Base-by-base conservation (phyloP, 2,329 filamentous ascomycete species). In the Ceratocystis papillata region DNA sequence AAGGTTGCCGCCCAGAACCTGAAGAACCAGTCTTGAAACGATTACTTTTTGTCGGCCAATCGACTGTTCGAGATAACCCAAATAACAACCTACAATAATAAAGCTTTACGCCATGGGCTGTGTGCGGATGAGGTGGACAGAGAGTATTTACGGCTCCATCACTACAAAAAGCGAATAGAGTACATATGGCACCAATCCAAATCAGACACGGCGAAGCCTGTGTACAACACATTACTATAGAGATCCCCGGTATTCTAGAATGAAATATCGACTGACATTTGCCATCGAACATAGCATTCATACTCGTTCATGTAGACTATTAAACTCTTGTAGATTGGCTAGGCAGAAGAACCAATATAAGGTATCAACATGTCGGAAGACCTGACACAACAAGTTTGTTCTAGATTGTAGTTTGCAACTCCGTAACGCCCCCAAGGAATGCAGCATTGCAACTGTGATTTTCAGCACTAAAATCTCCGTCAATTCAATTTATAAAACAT, bases 1-100 rank as follows among this genome's bases (percentile, higher is more conserved):
- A 86, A 85, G 78, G 79, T 81, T 74, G 82, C 83, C 45, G 79
- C 82, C 57, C 79, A 78, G 72, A 81, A 84, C 66, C 77, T 85
- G 71, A 82, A 80, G 77, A 81, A 77, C 74, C 77, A 79, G 72
- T 67, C 66, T 53, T 69, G 64, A 67, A 53, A 8, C 33, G 48
- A 8, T 55, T 45, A 17, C 37, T 53, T 46, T 33, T 59, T 59
- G 28, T 30, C 28, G 17, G 28, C 55, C 48, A 53, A 64, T 25
- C 50, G 57, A 61, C 55, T 37, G 28, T 64, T 65, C 50, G 41
- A 46, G 20, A 63, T 53, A 60, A 44, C 45, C 59, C 37, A 63
- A 65, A 61, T 59, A 33, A 65, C 25, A 55, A 63, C 67, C 60
- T 61, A 64, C 62, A 25, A 53, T 25, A 37, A 63, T 64, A 41